Percentiles rank a stretch among this genome's conserved stretches.
Evolutionary conservation across 352 stramenopile genomes (phyloP).

Genomic region (Globisporangium sylvaticum): DNA sequence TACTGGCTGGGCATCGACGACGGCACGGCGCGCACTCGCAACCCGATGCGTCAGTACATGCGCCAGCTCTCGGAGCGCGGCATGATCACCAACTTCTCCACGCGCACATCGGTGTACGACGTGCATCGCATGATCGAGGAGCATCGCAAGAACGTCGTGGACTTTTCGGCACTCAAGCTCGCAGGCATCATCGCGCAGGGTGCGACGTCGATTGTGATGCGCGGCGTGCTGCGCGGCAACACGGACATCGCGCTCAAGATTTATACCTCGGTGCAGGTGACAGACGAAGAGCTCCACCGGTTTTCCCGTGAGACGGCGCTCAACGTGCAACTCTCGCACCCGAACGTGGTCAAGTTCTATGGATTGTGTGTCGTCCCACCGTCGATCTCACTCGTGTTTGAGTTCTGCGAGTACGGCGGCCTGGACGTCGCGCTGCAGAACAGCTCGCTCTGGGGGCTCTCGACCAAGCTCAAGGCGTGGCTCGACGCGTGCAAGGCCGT

Average conservation of each 20-base stretch:
- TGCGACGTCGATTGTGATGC: conserved; percentile 82
- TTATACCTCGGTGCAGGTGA: conserved; percentile 81
- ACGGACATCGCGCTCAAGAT: conserved; percentile 80
- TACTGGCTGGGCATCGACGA: conserved; percentile 86
- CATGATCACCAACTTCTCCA: conserved; percentile 88
- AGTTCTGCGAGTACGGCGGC: conserved; percentile 82
- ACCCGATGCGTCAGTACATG: conserved; percentile 72
- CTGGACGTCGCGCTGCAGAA: conserved; percentile 58
- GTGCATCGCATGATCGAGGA: conserved; percentile 88
- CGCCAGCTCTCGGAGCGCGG: conserved; percentile 71
- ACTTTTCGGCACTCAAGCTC: conserved; percentile 68
- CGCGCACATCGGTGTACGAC: conserved; percentile 84
- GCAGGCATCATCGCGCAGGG: conserved; percentile 78
- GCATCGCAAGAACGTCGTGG: conserved; percentile 75
- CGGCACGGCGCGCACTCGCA: conserved; percentile 33
- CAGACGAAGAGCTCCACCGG: conserved; percentile 72
- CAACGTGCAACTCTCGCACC: conserved; percentile 78
- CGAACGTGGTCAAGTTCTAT: conserved; percentile 82
- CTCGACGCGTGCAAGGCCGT: conserved; percentile 79
- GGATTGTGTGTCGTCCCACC: conserved; percentile 79
- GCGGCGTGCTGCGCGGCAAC: conserved; percentile 48
- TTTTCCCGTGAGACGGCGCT: conserved; percentile 82
- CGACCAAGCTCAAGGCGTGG: conserved; percentile 78
- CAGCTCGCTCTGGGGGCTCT: conserved; percentile 52
- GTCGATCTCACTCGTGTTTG: conserved; percentile 83